Base-by-base conservation (phyloP, 768 basidiomycete genomes). In the Exidia glandulosa region DNA sequence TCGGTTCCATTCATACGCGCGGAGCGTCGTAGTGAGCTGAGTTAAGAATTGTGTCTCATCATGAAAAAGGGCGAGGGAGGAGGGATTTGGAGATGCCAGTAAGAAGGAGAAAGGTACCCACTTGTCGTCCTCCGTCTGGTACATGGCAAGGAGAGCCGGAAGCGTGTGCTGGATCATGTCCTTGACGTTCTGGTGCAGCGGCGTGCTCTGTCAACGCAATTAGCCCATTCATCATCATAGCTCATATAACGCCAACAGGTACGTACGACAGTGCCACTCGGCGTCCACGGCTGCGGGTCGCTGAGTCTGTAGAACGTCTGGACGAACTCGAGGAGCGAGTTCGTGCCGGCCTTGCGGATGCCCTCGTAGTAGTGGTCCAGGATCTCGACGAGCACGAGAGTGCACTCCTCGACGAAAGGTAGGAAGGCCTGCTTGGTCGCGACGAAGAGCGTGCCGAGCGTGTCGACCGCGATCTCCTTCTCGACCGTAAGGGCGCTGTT, bases 381-480 rank as follows among this genome's bases (percentile, higher is more conserved):
- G 45, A 94, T 81, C 13, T 77, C 75, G 67, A 91, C 79, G 57
- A 99, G 84, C 66, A 88, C 86, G 57, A 91, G 75, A 50, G 89
- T 84, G 66, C 81, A 86, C 63, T 80, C 75, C 75, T 97, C 94
- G 63, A 98, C 84, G 69, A 82, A 98, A 3, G 93, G 92, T 66
- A 97, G 78, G 85, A 95, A 98, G 67, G 90, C 86, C 54, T 72
- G 73, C 66, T 85, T 83, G 32, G 90, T 92, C 12, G 88, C 81
- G 32, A 83, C 78, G 70, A 98, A 98, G 63, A 99, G 74, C 34
- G 88, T 87, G 62, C 95, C 94, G 64, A 98, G 86, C 3, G 94
- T 92, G 70, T 98, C 94, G 29, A 93, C 92, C 25, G 96, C 94
- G 62, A 97, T 96, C 77, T 99, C 96, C 74, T 99, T 99, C 79